Evolutionary conservation across 306 rosid genomes (phyloP).

Genomic region (Glycyrrhiza uralensis): DNA sequence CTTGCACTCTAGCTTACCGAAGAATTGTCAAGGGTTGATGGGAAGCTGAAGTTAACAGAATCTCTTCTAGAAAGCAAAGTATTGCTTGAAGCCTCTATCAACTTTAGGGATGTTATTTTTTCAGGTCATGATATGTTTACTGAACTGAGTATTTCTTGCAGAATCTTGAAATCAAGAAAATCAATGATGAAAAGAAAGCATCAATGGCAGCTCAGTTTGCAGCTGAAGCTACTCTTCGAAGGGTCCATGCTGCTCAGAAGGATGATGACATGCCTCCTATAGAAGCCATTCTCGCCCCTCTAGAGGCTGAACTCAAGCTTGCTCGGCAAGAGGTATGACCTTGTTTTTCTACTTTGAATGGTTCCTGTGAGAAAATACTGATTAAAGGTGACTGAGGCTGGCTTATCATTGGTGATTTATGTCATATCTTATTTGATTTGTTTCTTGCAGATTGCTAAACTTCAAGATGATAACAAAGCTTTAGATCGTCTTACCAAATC

Average conservation of each 20-base stretch:
- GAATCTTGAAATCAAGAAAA: conserved; percentile 99
- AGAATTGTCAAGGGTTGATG: conserved; percentile 82
- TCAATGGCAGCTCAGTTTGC: conserved; percentile 99
- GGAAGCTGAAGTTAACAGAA: conserved; percentile 89
- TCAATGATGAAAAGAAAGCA: conserved; percentile 98
- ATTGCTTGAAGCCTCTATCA: conserved; percentile 31
- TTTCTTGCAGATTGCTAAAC: conserved; percentile 81
- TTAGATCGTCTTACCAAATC: conserved; percentile 97
- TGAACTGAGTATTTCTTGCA: conserved; percentile 43
- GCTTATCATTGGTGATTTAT: conserved; percentile 8
- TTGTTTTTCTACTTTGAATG: conserved; percentile 6
- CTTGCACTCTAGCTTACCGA: conserved; percentile 71
- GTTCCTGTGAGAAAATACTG: not conserved
- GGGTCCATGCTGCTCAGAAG: conserved; percentile 99
- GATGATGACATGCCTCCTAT: conserved; percentile 99
- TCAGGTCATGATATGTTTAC: conserved; percentile 20
- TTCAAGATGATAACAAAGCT: conserved; percentile 97
- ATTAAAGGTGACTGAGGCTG: conserved; percentile 1
- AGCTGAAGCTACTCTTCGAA: conserved; percentile 97
- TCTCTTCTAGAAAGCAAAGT: conserved; percentile 97
- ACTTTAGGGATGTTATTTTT: conserved; percentile 7
- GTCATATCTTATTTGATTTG: conserved; percentile 27
- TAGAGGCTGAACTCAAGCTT: conserved; percentile 99
- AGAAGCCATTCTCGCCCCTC: conserved; percentile 97
- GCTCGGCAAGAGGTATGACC: conserved; percentile 87